Conservation (phyloP, 2,329 filamentous ascomycete genomes). For the Ceratocystis smalleyi region DNA sequence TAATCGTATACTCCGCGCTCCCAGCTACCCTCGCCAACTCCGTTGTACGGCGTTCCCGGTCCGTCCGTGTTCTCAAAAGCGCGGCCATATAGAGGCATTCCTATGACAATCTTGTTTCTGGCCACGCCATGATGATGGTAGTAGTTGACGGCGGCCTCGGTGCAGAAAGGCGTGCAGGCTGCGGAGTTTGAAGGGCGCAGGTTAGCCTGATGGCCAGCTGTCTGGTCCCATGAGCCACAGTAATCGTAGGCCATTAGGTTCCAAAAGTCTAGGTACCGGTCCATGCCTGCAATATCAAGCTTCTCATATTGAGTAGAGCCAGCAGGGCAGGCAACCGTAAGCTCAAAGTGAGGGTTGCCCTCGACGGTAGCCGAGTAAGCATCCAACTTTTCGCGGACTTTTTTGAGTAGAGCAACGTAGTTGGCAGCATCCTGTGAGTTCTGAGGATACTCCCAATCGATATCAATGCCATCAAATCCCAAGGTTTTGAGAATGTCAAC, state of each 20-base stretch:
- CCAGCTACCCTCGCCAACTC: slow-evolving; percentile 67
- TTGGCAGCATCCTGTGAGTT: slow-evolving; percentile 37
- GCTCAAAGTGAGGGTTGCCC: slow-evolving; percentile 38
- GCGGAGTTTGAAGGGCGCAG: slow-evolving; percentile 49
- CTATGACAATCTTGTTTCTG: slow-evolving; percentile 62
- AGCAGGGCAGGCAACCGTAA: slow-evolving; percentile 49
- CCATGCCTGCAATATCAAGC: slow-evolving; percentile 49
- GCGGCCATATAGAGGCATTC: slow-evolving; percentile 85
- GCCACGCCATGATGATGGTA: slow-evolving; percentile 53
- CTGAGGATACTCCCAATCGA: slow-evolving; percentile 55
- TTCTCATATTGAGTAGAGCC: slow-evolving; percentile 47
- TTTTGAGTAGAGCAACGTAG: slow-evolving; percentile 43
- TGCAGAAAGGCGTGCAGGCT: slow-evolving; percentile 61
- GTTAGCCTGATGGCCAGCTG: slow-evolving; percentile 67
- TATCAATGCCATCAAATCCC: slow-evolving; percentile 59
- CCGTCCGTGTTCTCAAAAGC: slow-evolving; percentile 69
- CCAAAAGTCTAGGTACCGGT: slow-evolving; percentile 55
- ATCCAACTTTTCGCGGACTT: slow-evolving; percentile 43
- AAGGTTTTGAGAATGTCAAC: slow-evolving; percentile 64
- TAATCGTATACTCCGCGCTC: slow-evolving; percentile 78
- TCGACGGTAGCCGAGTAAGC: slow-evolving; percentile 34
- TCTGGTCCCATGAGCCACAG: slow-evolving; percentile 63
- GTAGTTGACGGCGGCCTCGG: slow-evolving; percentile 49
- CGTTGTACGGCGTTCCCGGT: slow-evolving; percentile 50
- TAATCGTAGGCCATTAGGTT: slow-evolving; percentile 83